Evolutionary conservation across 164 flowering plant genomes (phyloP).

Genomic region (Magnolia officinalis): DNA sequence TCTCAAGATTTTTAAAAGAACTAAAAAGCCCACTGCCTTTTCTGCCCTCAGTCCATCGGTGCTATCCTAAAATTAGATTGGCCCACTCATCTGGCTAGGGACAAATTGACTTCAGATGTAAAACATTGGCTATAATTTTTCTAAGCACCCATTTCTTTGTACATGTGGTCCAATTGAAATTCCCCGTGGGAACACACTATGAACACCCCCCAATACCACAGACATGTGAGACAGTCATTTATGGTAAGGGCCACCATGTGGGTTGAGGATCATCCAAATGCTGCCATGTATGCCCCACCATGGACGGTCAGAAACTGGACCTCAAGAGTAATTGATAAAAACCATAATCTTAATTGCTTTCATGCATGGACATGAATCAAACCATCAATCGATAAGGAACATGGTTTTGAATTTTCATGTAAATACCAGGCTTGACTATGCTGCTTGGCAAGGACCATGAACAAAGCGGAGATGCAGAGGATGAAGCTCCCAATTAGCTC

Average conservation of each 20-base stretch:
- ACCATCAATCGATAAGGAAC: not conserved
- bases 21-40: not conserved
- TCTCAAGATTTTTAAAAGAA: not conserved
- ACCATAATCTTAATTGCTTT: not conserved
- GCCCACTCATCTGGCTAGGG: too few relatives aligned
- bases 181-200: too few relatives aligned
- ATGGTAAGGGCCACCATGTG: too few relatives aligned
- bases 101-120: too few relatives aligned
- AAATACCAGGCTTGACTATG: slow-evolving; percentile 68
- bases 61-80: too few relatives aligned
- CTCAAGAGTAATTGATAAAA: not conserved
- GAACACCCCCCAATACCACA: too few relatives aligned
- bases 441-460: slow-evolving; percentile 82
- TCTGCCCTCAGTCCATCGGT: too few relatives aligned
- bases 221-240: too few relatives aligned
- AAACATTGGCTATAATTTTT: too few relatives aligned
- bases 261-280: not conserved
- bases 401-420: not conserved
- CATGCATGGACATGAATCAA: not conserved
- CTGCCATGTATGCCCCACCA: not conserved
- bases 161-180: too few relatives aligned
- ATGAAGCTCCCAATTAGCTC: slow-evolving; percentile 73
- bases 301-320: not conserved
- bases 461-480: slow-evolving; percentile 73
- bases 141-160: too few relatives aligned